phyloP scores from a whole-genome alignment of 345 rosid genomes.

The Clausena lansium region DNA sequence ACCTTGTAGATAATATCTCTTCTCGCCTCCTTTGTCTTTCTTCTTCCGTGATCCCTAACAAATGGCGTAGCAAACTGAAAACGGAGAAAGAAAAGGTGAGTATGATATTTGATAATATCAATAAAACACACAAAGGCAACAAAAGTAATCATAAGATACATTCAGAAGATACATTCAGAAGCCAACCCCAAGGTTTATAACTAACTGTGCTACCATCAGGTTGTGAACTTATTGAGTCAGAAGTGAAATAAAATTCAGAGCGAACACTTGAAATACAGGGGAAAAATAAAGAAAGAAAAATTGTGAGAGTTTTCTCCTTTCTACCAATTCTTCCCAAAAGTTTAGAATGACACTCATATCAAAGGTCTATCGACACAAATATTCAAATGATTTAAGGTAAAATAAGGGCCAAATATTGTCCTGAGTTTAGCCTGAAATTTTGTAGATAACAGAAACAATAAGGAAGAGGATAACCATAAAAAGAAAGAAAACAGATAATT shows the following conservation, averaged over 20 bases:
- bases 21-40: slow-evolving; percentile 82
- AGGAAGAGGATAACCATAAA: not conserved
- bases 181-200: not conserved
- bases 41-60: slow-evolving; percentile 81
- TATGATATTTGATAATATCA: not conserved
- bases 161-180: not conserved
- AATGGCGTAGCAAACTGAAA: slow-evolving; percentile 58
- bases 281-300: too few relatives aligned
- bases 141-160: not conserved
- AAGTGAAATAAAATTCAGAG: not conserved
- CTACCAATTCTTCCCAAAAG: not conserved
- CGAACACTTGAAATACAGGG: not conserved
- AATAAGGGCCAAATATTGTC: not conserved
- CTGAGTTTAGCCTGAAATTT: not conserved
- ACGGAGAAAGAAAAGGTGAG: slow-evolving; percentile 3
- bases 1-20: slow-evolving; percentile 92
- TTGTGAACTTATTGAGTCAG: not conserved
- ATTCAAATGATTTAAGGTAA: not conserved
- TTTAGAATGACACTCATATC: not conserved
- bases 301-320: not conserved
- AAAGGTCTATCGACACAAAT: not conserved
- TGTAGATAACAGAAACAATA: not conserved
- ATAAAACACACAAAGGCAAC: not conserved
- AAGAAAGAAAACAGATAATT: not conserved
- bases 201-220: not conserved